Evolutionary conservation across 2,329 filamentous ascomycete genomes (phyloP).

Genomic region (Ophiocordyceps sinensis): DNA sequence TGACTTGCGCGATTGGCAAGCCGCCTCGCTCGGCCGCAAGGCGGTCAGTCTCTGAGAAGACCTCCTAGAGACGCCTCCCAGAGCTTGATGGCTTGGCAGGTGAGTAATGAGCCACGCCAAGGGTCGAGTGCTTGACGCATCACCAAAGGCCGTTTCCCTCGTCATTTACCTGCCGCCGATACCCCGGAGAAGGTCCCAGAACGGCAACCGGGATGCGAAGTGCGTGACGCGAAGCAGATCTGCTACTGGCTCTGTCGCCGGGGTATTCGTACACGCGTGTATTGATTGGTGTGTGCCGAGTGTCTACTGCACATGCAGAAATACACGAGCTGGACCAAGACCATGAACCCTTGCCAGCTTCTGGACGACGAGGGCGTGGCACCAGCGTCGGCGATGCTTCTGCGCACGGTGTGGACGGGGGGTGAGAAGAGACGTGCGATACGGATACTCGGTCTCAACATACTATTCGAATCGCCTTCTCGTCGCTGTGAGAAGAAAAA

Average conservation of each 20-base stretch:
- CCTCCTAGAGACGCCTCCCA: not conserved
- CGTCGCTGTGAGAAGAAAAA: too few relatives aligned
- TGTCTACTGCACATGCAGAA: too few relatives aligned
- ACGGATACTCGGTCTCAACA: too few relatives aligned
- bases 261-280: not conserved
- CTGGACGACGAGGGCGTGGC: too few relatives aligned
- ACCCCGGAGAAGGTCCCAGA: not conserved
- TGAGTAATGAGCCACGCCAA: constrained; percentile 5
- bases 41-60: not conserved
- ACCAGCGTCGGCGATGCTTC: too few relatives aligned
- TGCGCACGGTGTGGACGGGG: too few relatives aligned
- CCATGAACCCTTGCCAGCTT: too few relatives aligned
- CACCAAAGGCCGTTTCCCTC: not conserved
- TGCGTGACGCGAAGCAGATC: constrained; percentile 4
- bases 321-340: too few relatives aligned
- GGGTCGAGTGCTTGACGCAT: not conserved
- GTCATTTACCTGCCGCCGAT: not conserved
- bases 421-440: too few relatives aligned
- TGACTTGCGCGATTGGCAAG: not conserved
- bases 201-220: not conserved
- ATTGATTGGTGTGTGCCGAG: too few relatives aligned
- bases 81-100: not conserved
- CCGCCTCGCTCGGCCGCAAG: not conserved
- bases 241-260: constrained; percentile 1
- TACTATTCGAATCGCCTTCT: too few relatives aligned